Evolutionary conservation across 306 rosid genomes (phyloP).

Genomic region (Trifolium fragiferum): DNA sequence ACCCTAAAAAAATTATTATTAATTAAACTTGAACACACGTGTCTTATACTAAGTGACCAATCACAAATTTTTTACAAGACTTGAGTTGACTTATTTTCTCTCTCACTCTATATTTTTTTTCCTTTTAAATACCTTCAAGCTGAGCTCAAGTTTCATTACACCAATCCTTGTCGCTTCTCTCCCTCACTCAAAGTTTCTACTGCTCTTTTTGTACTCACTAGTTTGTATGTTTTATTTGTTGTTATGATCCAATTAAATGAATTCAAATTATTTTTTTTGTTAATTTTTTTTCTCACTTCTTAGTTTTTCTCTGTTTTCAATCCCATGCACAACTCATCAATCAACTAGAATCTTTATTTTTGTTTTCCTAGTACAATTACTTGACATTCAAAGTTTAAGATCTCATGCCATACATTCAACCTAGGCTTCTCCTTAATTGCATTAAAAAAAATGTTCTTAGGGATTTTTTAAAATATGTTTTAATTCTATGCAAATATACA

Average conservation of each 20-base stretch:
- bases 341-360: neutral
- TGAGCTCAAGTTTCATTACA: neutral
- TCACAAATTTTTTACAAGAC: neutral
- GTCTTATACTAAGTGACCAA: neutral
- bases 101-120: neutral
- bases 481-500: no score
- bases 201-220: neutral
- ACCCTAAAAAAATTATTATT: neutral
- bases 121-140: slow-evolving; percentile 25
- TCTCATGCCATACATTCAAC: slow-evolving; percentile 16
- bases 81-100: slow-evolving; percentile 18
- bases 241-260: neutral
- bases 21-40: neutral
- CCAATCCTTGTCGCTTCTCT: neutral
- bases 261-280: neutral
- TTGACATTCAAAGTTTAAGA: slow-evolving; percentile 21
- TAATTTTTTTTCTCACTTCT: neutral
- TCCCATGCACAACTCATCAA: slow-evolving; percentile 11
- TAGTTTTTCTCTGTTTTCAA: slow-evolving; percentile 4
- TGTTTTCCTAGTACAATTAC: neutral
- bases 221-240: neutral
- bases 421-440: neutral
- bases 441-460: neutral
- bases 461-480: no score
- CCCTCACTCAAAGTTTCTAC: neutral